Percentiles rank a stretch among this genome's conserved stretches.
Conservation (phyloP, 2,329 filamentous ascomycete species). For the Diaporthe sp. region DNA sequence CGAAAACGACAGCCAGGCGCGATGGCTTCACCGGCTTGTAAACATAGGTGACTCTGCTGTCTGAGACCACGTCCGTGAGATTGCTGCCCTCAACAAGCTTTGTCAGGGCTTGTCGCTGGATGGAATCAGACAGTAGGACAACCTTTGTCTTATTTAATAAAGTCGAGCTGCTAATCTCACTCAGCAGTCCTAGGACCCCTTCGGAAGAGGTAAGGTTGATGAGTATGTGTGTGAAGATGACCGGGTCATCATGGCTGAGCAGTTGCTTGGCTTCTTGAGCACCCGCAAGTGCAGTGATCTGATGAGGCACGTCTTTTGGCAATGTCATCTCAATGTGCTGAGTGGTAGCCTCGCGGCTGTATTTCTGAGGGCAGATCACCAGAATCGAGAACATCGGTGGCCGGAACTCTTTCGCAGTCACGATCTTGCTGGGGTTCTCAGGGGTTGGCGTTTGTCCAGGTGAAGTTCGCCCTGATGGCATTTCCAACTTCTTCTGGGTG, state of each 20-base stretch:
- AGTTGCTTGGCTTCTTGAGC: slow-evolving; percentile 78
- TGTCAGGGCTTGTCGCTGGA: slow-evolving; percentile 86
- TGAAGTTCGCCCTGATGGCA: slow-evolving; percentile 61
- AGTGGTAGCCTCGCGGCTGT: slow-evolving; percentile 88
- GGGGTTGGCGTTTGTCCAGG: slow-evolving; percentile 52
- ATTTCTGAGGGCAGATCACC: slow-evolving; percentile 85
- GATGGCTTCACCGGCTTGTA: slow-evolving; percentile 98
- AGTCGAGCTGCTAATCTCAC: slow-evolving; percentile 71
- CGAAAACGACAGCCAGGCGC: slow-evolving; percentile 85
- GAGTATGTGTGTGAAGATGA: slow-evolving; percentile 89
- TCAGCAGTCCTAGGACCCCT: slow-evolving; percentile 82
- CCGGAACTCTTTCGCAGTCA: slow-evolving; percentile 51
- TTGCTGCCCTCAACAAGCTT: slow-evolving; percentile 73
- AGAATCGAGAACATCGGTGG: slow-evolving; percentile 89
- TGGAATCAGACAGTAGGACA: slow-evolving; percentile 87
- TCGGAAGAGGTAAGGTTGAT: slow-evolving; percentile 81
- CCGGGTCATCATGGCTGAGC: slow-evolving; percentile 74
- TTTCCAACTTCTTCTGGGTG: slow-evolving; percentile 73
- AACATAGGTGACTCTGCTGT: slow-evolving; percentile 81
- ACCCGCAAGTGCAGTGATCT: slow-evolving; percentile 79
- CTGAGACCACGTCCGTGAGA: slow-evolving; percentile 70
- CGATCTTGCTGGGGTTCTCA: slow-evolving; percentile 43
- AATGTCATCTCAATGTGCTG: slow-evolving; percentile 94
- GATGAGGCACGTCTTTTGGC: slow-evolving; percentile 84
- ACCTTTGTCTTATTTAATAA: slow-evolving; percentile 72